Conservation (phyloP, 2,329 filamentous ascomycete species). For the Massarina eburnea region DNA sequence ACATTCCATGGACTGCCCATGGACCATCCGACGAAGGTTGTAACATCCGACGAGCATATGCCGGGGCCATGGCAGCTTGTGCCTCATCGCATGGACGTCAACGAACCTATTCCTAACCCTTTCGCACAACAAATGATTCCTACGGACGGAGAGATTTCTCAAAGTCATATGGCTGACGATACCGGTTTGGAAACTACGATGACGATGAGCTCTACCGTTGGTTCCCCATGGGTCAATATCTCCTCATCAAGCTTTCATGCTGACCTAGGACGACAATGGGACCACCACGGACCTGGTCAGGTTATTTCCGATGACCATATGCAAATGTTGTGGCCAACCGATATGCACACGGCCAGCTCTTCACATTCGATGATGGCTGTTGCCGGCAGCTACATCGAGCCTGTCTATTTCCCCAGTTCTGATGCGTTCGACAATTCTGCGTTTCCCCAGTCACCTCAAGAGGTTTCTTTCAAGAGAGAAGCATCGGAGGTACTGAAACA, state of each 20-base stretch:
- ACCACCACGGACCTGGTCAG: slow-evolving; percentile 7
- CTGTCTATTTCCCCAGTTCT: slow-evolving; percentile 9
- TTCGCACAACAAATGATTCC: slow-evolving; percentile 8
- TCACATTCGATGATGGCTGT: slow-evolving; percentile 14
- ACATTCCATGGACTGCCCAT: slow-evolving; percentile 18
- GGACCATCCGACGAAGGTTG: slow-evolving; percentile 9
- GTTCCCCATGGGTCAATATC: slow-evolving; percentile 7
- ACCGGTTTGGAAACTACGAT: slow-evolving; percentile 4
- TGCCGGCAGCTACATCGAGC: slow-evolving; percentile 17
- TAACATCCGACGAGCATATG: slow-evolving; percentile 6
- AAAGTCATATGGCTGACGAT: slow-evolving; percentile 6
- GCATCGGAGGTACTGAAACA: slow-evolving; percentile 22
- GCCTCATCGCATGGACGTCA: slow-evolving; percentile 2
- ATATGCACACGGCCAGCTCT: slow-evolving; percentile 4
- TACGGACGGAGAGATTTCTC: slow-evolving; percentile 7
- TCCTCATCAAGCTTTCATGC: slow-evolving; percentile 6
- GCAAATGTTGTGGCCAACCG: slow-evolving; percentile 10
- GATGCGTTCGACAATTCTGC: slow-evolving; percentile 18
- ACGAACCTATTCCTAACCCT: slow-evolving; percentile 1
- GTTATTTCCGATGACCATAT: slow-evolving; percentile 5
- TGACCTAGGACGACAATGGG: slow-evolving; percentile 7
- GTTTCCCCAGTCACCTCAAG: slow-evolving; percentile 23
- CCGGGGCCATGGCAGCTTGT: slow-evolving; percentile 13
- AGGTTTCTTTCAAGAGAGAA: slow-evolving; percentile 23
- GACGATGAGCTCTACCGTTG: slow-evolving; percentile 1